These are phyloP conservation scores for Beverwykella pulmonaria DNA, from an alignment of 495 filamentous ascomycete genomes.

Conservation along the genomic window DNA sequence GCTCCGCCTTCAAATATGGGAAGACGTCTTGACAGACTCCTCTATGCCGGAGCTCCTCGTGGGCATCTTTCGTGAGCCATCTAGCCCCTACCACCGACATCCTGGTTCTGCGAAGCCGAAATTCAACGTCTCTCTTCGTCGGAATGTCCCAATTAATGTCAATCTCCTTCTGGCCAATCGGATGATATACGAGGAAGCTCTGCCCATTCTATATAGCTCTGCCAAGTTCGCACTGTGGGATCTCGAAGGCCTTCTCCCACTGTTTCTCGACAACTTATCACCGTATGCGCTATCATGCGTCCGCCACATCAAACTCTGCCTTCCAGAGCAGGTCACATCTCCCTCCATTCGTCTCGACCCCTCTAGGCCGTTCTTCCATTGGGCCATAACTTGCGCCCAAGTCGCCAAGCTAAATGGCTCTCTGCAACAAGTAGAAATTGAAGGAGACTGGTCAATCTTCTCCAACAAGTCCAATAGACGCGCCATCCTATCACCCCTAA, in stretches of 20 bases:
- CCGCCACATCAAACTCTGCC: slow-evolving; percentile 9
- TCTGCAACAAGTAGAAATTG: slow-evolving; percentile 18
- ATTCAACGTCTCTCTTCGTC: neutral
- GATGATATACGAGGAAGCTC: slow-evolving; percentile 30
- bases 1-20: slow-evolving; percentile 27
- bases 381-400: slow-evolving; percentile 34
- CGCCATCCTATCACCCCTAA: slow-evolving; percentile 12
- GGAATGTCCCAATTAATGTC: slow-evolving; percentile 4
- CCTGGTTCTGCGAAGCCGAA: neutral
- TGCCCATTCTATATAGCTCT: slow-evolving; percentile 25
- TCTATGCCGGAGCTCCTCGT: slow-evolving; percentile 4
- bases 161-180: slow-evolving; percentile 12
- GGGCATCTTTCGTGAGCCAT: slow-evolving; percentile 14
- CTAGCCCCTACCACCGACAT: neutral
- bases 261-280: slow-evolving; percentile 24
- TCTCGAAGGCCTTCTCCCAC: slow-evolving; percentile 17
- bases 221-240: slow-evolving; percentile 23
- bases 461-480: neutral
- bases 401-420: slow-evolving; percentile 17
- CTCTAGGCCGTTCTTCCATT: slow-evolving; percentile 11
- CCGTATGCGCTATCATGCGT: slow-evolving; percentile 10
- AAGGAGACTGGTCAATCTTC: slow-evolving; percentile 3
- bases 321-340: neutral
- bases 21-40: slow-evolving; percentile 20
- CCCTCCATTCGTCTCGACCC: neutral